Base-by-base conservation (phyloP, 805 yeast species). In the Candida jianshihensis region DNA sequence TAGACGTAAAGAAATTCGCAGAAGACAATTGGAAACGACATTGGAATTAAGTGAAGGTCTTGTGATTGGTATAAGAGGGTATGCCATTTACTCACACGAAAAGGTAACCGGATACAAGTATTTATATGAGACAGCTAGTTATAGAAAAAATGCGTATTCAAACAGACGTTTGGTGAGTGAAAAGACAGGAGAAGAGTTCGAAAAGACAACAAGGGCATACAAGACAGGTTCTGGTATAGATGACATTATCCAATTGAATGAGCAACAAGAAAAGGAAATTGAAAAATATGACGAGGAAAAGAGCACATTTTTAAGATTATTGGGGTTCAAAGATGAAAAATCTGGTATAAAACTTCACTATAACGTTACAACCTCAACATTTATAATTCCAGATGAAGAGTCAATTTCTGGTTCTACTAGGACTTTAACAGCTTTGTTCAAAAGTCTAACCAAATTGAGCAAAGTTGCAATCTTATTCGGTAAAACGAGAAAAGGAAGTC, bases 401-500 rank as follows among this genome's bases (percentile, higher is more conserved):
- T 68, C 68, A 0, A 73, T 63, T 40, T 58, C 68, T 19, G 84
- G 89, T 19, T 83, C 96, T 1, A 62, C 69, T 19, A 61, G 73
- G 21, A 80, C 90, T 0, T 72, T 88, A 48, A 66, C 84, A 1
- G 71, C 88, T 0, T 57, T 90, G 11, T 84, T 75, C 51, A 76
- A 74, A 38, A 68, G 78, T 3, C 59, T 92, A 58, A 53, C 60
- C 5, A 66, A 66, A 32, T 62, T 69, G 28, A 50, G 66, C 2
- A 71, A 72, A 47, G 76, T 71, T 48, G 92, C 84, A 0, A 59
- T 90, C 7, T 71, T 83, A 4, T 86, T 87, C 78, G 90, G 94
- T 1, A 74, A 77, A 47, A 47, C 68, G 6, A 71, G 78, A 39
- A 60, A 56, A 31, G 68, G 68, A 34, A 55, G 84, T 0, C 53